Base-by-base conservation (phyloP, 768 basidiomycete genomes). In the Serpula lacrymans region DNA sequence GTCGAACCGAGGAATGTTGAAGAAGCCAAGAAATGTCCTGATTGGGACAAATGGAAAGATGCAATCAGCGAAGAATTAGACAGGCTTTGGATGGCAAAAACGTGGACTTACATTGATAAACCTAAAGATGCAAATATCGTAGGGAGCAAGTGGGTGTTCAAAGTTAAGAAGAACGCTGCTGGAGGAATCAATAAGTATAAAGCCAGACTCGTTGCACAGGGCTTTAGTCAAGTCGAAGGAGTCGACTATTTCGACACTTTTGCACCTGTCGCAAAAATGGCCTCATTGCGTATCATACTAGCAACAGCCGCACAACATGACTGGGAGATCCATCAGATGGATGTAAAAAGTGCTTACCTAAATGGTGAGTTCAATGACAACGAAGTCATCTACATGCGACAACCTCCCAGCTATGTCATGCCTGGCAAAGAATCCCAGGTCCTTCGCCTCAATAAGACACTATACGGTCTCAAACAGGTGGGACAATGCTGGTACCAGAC, bases 401-500 rank as follows among this genome's bases (percentile, higher is more conserved):
- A n/a, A n/a, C n/a, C n/a, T n/a, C n/a, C n/a, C n/a, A n/a, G n/a
- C 11, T 46, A 41, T 30, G 20, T 18, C 6, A 22, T 16, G 5
- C 28, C 40, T 3, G n/a, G n/a, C n/a, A n/a, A n/a, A n/a, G n/a
- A n/a, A n/a, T n/a, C n/a, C n/a, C n/a, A n/a, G n/a, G n/a, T n/a
- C n/a, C n/a, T n/a, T n/a, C n/a, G n/a, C n/a, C n/a, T n/a, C n/a
- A n/a, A n/a, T n/a, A n/a, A n/a, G n/a, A n/a, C n/a, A 12, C 33
- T 36, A n/a, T 42, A 42, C 27, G 34, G 64, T 0, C 54, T 65
- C 1, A 57, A 60, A 25, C 60, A 63, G 36, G 51, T 59, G 2
- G 55, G 55, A 3, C 43, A 45, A 5, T 30, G 40, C 23, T 62
- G 60, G 60, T 45, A 61, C 36, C 37, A 43, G 24, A 51, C 38